Evolutionary conservation across 352 stramenopile genomes (phyloP), one percentile per base, ranked within the genome.

Genomic region (Globisporangium spiculum): DNA sequence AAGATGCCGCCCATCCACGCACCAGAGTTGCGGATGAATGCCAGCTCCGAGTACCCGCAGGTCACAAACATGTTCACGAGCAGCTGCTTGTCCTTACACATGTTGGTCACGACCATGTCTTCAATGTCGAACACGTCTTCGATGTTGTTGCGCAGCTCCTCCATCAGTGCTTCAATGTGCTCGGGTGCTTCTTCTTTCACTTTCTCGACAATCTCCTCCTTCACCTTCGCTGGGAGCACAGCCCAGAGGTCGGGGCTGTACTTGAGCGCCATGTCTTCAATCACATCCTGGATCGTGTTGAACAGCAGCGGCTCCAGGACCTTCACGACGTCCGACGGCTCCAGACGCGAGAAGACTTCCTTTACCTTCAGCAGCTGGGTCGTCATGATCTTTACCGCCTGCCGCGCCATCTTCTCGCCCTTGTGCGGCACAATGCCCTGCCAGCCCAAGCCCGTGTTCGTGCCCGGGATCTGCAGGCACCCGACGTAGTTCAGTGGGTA

Each of bases 391-490:
- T 86, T 80, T 67, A 97, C 96, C 26, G 90, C 91, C 57, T 97
- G 90, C 22, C 92, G 93, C n/a, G 94, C 95, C 97, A 99, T 99
- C 63, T 98, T 97, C 75, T 98, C 94, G 32, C 91, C 96, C 72
- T 99, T 99, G 71, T 92, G 87, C 1, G 97, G 97, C n/a, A 99
- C 96, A 55, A 99, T 98, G 18, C 97, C 97, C 71, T 99, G 96
- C 97, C 97, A 99, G 9, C 97, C 97, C 4, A 98, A 68, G 8
- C 97, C 97, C 68, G 93, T 98, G 75, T 98, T 94, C 3, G 87
- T 96, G 52, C 75, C 71, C 0, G 87, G 84, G 69, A 94, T 90
- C 75, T 96, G 92, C 63, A 97, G 76, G 32, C 90, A 94, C 22
- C 97, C 97, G 32, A 86, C 75, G 73, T 98, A 99, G 55, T 98